Base-by-base conservation (phyloP, 306 rosid genomes). In the Acacia confusa region DNA sequence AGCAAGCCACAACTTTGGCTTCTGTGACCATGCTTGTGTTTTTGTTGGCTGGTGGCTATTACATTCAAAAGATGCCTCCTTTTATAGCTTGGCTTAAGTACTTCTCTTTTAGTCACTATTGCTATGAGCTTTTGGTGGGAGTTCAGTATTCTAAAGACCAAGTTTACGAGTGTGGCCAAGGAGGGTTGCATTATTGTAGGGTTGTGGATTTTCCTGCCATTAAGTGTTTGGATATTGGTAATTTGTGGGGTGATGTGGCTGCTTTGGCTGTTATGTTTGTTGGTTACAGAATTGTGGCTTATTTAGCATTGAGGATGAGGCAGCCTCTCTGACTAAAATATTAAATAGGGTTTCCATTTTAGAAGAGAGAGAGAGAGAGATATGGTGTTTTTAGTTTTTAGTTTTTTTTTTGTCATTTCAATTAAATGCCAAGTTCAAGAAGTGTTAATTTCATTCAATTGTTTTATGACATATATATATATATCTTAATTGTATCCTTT, bases 31-130 rank as follows among this genome's bases (percentile, higher is more conserved):
- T 88, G 97, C 79, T 90, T 32, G 91, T 87, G 28, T 92, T 92
- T 81, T 80, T 92, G 61, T 76, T 92, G 4, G 91, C 79, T 58
- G 97, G 92, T 3, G 97, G 97, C 2, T 92, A 92, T 85, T 92
- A 92, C 85, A 88, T 91, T 81, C 95, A 87, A 82, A 80, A 88
- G 68, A 84, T 89, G 55, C 95, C 97, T 12, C 40, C 58, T 38
- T 91, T 92, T 74, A 89, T 92, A 48, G 90, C 88, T 82, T 92
- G 97, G 97, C 74, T 92, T 79, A 92, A 88, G 90, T 92, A 89
- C 71, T 22, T 88, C 12, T 91, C 97, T 4, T 92, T 89, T 24
- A 88, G 90, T 58, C 88, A 88, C 73, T 85, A 84, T 78, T 83
- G 90, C 78, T 90, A 88, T 67, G 85, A 88, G 82, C 90, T 90